Conservation (phyloP, 169 alveolate species). For the Eimeria acervulina region DNA sequence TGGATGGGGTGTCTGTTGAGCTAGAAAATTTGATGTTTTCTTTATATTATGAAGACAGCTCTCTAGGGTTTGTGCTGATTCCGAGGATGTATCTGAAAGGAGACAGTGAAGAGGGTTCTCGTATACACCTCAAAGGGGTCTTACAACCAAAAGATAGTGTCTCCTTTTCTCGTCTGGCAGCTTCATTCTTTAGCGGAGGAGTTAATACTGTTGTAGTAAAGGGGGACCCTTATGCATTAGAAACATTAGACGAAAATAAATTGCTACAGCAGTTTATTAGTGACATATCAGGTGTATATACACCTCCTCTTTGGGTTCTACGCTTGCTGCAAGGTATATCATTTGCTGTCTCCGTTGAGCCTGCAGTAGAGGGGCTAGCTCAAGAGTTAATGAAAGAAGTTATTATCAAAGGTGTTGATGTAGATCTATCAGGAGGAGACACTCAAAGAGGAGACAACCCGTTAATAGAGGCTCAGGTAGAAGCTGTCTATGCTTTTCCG, state of each 20-base stretch:
- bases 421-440: conserved; percentile 37
- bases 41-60: not conserved
- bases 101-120: no score
- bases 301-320: not conserved
- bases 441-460: conserved; percentile 27
- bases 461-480: conserved; percentile 46
- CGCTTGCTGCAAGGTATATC: not conserved
- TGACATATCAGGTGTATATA: not conserved
- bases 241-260: no score
- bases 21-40: no score
- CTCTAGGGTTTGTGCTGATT: not conserved
- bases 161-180: conserved; percentile 57
- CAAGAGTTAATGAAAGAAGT: conserved; percentile 16
- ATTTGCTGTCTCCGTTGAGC: not conserved
- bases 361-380: not conserved
- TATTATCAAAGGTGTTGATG: conserved; percentile 43
- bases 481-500: conserved; percentile 44
- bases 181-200: conserved; percentile 17
- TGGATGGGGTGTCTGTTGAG: not conserved
- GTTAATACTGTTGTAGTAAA: not conserved
- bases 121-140: not conserved
- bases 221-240: conserved; percentile 12
- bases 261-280: no score
- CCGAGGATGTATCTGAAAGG: no score
- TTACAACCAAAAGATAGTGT: conserved; percentile 41